Base-by-base conservation (phyloP, 345 rosid genomes). In the Erysimum cheiranthoides region DNA sequence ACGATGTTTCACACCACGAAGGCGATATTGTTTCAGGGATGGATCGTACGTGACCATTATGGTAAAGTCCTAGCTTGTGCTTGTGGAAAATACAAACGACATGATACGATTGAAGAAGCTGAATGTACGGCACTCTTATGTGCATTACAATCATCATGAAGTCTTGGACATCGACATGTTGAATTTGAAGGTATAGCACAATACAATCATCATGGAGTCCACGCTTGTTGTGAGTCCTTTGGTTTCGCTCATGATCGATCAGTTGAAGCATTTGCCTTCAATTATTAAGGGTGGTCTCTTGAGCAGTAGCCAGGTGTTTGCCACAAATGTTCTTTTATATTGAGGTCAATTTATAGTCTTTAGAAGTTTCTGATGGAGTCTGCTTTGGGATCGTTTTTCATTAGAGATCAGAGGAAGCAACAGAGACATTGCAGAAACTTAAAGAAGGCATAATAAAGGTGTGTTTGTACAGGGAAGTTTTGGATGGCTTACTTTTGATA, bases 211-310 rank as follows among this genome's bases (percentile, higher is more conserved):
- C n/a, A n/a, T n/a, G n/a, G n/a, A n/a, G n/a, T n/a, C n/a, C n/a
- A 92, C 96, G 0, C 80, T 95, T 35, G 83, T 80, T 1, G 83
- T 80, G 38, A 80, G 83, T 66, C 83, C 83, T 17, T 52, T 75
- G 77, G 92, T 95, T 62, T 93, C 99, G 9, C 62, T 95, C 86
- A 95, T 95, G 99, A 85, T 90, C 59, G 99, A 95, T 83, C 97
- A 92, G 84, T 81, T 95, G 76, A 95, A 85, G 57, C 97, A 89
- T 75, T 77, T 95, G 83, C 99, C 97, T 78, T 77, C 83, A 0
- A 54, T 78, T 63, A 82, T 92, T 21, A 85, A 32, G 21, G 99
- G 99, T 34, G 88, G 91, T 58, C 82, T 95, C 49, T 83, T 92
- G 76, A 81, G 96, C 70, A 88, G 96, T 79, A 84, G 85, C 84